Evolutionary conservation across 352 stramenopile genomes (phyloP).

Genomic region (Globisporangium emineosum): DNA sequence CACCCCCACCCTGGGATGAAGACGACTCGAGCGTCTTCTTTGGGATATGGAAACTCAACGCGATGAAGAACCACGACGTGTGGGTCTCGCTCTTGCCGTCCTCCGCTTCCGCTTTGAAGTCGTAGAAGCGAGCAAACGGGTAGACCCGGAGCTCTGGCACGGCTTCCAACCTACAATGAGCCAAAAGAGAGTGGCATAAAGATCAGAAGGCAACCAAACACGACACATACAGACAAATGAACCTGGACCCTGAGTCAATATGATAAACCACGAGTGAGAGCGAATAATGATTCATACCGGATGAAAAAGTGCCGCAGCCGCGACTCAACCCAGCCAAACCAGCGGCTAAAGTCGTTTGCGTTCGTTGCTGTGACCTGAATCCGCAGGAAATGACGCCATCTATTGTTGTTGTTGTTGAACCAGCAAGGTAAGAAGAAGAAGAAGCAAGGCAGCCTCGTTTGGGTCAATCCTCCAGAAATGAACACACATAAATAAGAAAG

Average conservation of each 20-base stretch:
- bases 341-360: conserved; percentile 56
- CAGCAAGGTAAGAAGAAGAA: conserved; percentile 10
- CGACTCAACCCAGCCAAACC: conserved; percentile 89
- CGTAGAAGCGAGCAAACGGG: conserved; percentile 82
- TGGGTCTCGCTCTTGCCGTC: conserved; percentile 16
- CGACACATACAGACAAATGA: background rate
- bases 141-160: conserved; percentile 57
- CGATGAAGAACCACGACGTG: conserved; percentile 78
- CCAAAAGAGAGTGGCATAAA: background rate
- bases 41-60: conserved; percentile 56
- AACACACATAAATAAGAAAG: background rate
- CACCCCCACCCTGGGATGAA: background rate
- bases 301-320: conserved; percentile 78
- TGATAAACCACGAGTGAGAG: background rate
- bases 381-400: conserved; percentile 78
- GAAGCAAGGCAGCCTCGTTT: background rate
- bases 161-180: conserved; percentile 46
- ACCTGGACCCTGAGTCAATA: too few species aligned
- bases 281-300: conserved; percentile 32
- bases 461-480: background rate
- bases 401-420: conserved; percentile 15
- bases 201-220: background rate
- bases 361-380: conserved; percentile 64
- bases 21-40: conserved; percentile 16
- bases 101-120: conserved; percentile 34